Base-by-base conservation (phyloP, 78 protist genomes). In the Dictyostelium firmibasis region DNA sequence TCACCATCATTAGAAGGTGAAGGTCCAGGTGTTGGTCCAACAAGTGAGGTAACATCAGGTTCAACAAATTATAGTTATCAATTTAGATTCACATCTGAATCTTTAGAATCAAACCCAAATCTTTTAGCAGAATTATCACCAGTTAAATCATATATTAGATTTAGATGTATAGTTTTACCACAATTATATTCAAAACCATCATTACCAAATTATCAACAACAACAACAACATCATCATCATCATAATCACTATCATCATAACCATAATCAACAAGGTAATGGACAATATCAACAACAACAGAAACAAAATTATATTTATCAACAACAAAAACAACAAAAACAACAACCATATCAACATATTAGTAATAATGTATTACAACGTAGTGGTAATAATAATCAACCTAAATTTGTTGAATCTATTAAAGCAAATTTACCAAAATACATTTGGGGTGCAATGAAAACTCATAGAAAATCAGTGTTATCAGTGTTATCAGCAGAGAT, bases 1-100 rank as follows among this genome's bases (percentile, higher is more conserved):
- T 89, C 94, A 8, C 87, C 94, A 29, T 33, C 36, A 14, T n/a
- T 81, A 23, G 93, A 87, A 18, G 86, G 86, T 29, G 93, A 87
- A 14, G 85, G 43, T 23, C 85, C 62, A 3, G 85, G 62, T 14
- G 83, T 38, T 36, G 83, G 47, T 18, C 57, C 83, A 57, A 53
- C 27, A 77, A 20, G 67, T 57, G 81, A 18, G 27, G n/a, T 14
- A n/a, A 5, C 53, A 43, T 16, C 84, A 29, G 79, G 79, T 72
- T 72, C 79, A 4, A 72, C 79, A 3, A 72, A 72, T 33, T 72
- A 72, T 33, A 23, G 77, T 43, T 89, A 81, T 35, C 94, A 89
- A 35, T 89, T 67, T 33, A 11, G 84, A 36, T n/a, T 89, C 50
- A 44, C 81, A 33, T 25, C 60, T 13, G 86, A 82, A 2, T 57